Base-by-base conservation (phyloP, 768 basidiomycete species). In the Leccinum boreale region DNA sequence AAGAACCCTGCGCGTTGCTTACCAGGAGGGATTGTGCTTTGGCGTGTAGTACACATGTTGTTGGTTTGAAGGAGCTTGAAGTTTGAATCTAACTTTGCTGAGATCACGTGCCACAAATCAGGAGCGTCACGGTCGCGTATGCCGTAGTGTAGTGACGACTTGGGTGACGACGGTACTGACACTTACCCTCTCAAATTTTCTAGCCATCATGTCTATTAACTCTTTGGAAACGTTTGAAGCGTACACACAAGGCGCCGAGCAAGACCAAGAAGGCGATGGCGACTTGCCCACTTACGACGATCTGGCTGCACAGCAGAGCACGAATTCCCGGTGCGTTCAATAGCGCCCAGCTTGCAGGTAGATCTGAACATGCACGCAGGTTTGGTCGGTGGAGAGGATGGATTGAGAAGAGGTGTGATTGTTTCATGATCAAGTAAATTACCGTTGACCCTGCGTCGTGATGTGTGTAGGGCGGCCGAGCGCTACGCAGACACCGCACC, bases 381-480 rank as follows among this genome's bases (percentile, higher is more conserved):
- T 93, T 93, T 65, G 91, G 91, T 19, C 78, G 91, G 57, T 94
- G 91, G 91, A 82, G 80, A 67, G 84, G 85, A 6, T 94, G 91
- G 91, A 89, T 94, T 56, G 91, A 94, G 76, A 94, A 93, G 72
- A 81, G 91, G 90, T 87, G 62, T 50, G 74, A 5, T 15, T 11
- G 21, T 24, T 23, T 59, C 44, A 52, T 17, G 33, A 24, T 56
- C 47, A 23, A 23, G 19, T 33, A 28, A 61, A 42, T 52, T 14
- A 5, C 21, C 49, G 6, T 9, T 17, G 46, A 53, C 36, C 35
- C 23, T 51, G 36, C 51, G 33, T 45, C 62, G 42, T 54, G 48
- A 58, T 50, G 44, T 47, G 12, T 35, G 28, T 58, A 93, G 91
- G 72, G 92, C 92, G 15, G 90, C 90, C n/a, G 91, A 92, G 64